Conservation (phyloP, 768 basidiomycete genomes). For the Termitomyces sp. region DNA sequence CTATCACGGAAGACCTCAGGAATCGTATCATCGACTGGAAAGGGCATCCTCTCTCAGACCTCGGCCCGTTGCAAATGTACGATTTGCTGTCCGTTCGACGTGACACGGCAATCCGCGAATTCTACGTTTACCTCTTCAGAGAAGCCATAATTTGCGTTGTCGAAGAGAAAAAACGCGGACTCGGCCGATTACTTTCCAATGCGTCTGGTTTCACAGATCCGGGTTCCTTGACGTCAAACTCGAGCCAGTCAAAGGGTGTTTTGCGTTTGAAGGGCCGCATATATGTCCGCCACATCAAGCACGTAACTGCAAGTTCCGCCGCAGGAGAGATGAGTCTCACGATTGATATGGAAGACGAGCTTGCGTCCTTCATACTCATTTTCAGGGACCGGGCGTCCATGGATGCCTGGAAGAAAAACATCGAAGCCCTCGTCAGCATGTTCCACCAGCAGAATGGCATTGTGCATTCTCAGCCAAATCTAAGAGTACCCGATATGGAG, state of each 20-base stretch:
- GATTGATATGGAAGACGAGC: conserved; percentile 96
- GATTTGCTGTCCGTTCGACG: conserved; percentile 87
- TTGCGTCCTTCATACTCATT: conserved; percentile 93
- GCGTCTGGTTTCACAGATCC: conserved; percentile 53
- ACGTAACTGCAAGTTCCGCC: conserved; percentile 75
- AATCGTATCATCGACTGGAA: conserved; percentile 96
- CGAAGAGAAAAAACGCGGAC: conserved; percentile 86
- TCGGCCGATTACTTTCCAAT: conserved; percentile 67
- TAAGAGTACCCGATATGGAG: conserved; percentile 51
- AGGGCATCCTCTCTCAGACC: conserved; percentile 83
- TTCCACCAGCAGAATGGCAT: conserved; percentile 54
- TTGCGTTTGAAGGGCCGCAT: conserved; percentile 92
- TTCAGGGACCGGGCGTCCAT: conserved; percentile 89
- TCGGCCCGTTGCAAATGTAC: conserved; percentile 88
- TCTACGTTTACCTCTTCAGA: conserved; percentile 94
- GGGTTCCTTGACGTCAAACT: conserved; percentile 33
- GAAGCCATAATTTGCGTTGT: conserved; percentile 98
- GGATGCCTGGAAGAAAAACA: conserved; percentile 83
- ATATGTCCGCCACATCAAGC: conserved; percentile 91
- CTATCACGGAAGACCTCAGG: conserved; percentile 85
- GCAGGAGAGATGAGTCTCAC: conserved; percentile 88
- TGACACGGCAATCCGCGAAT: conserved; percentile 86
- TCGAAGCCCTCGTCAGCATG: conserved; percentile 69
- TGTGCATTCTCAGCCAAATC: conserved; percentile 28
- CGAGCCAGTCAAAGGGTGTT: conserved; percentile 53